These are phyloP conservation scores for Gossypium gossypioides DNA, from an alignment of 441 rosid species.

Conservation along the genomic window DNA sequence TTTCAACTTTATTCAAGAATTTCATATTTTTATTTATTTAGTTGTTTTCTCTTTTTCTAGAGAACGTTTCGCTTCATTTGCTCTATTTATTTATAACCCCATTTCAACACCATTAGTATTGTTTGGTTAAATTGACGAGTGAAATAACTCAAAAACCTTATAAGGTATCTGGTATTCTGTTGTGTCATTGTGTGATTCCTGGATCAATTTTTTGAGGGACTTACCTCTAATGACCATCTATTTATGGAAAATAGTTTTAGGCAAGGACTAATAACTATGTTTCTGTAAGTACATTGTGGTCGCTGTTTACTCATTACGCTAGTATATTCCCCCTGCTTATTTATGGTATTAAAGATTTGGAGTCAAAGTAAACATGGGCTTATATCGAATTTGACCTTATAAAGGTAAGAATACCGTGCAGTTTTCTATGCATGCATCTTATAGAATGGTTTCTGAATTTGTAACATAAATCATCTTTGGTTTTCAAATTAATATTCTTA, in stretches of 20 bases:
- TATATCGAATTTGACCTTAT: not conserved
- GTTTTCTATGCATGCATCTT: not conserved
- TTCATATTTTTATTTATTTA: not conserved
- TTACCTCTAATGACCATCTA: not conserved
- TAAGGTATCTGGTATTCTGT: not conserved
- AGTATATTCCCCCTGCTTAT: not conserved
- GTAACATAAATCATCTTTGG: not conserved
- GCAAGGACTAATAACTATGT: not conserved
- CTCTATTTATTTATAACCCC: not conserved
- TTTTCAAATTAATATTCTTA: not conserved
- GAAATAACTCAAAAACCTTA: not conserved
- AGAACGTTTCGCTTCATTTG: not conserved
- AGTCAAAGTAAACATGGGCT: not conserved
- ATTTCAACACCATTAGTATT: not conserved
- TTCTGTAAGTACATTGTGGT: not conserved
- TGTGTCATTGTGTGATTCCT: not conserved
- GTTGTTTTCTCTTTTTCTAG: not conserved
- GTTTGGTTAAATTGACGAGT: not conserved
- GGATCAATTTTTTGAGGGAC: not conserved
- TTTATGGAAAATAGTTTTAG: not conserved
- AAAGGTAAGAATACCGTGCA: not conserved
- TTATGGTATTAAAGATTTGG: not conserved
- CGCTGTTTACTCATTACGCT: not conserved
- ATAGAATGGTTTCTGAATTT: not conserved
- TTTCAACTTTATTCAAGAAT: constrained; percentile 5